Evolutionary conservation across 768 basidiomycete genomes (phyloP).

Genomic region (Tylopilus intermedius): DNA sequence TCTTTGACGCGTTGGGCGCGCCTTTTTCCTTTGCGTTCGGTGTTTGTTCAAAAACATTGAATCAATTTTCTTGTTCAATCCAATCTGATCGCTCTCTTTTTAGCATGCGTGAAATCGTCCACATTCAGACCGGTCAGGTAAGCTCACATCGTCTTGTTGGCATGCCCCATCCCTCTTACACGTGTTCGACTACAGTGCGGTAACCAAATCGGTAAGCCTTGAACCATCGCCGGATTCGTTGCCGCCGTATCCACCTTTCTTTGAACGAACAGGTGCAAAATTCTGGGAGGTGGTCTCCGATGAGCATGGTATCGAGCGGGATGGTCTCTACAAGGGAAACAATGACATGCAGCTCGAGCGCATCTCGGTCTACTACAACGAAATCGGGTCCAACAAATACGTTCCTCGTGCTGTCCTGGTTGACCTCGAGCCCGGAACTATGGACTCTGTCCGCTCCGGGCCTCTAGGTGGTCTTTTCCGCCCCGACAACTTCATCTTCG

Average conservation of each 20-base stretch:
- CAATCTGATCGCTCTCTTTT: slow-evolving; percentile 27
- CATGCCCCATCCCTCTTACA: slow-evolving; percentile 20
- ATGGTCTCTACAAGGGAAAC: slow-evolving; percentile 90
- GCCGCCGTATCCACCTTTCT: slow-evolving; percentile 17
- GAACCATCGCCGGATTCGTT: slow-evolving; percentile 13
- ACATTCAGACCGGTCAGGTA: slow-evolving; percentile 98
- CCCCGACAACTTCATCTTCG: slow-evolving; percentile 98
- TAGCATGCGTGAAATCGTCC: slow-evolving; percentile 99
- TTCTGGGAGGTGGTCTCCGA: slow-evolving; percentile 99
- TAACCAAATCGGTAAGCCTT: slow-evolving; percentile 91
- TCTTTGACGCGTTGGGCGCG: slow-evolving; percentile 27
- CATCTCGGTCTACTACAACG: slow-evolving; percentile 98
- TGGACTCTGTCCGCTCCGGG: slow-evolving; percentile 88
- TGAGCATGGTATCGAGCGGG: slow-evolving; percentile 93
- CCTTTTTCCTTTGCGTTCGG: slow-evolving; percentile 16
- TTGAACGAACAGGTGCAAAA: slow-evolving; percentile 63
- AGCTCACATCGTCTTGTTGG: slow-evolving; percentile 18
- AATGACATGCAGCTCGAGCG: slow-evolving; percentile 96
- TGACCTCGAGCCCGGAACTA: slow-evolving; percentile 96
- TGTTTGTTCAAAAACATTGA: slow-evolving; percentile 18
- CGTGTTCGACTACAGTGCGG: slow-evolving; percentile 62
- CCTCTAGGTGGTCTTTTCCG: slow-evolving; percentile 91
- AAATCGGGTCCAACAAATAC: slow-evolving; percentile 92
- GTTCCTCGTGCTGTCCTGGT: slow-evolving; percentile 97
- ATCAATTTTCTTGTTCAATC: slow-evolving; percentile 12